Percentiles rank a stretch among this genome's conserved stretches.
These are phyloP conservation scores for Diatrype stigma DNA, from an alignment of 2,329 filamentous ascomycete genomes.

Conservation along the genomic window DNA sequence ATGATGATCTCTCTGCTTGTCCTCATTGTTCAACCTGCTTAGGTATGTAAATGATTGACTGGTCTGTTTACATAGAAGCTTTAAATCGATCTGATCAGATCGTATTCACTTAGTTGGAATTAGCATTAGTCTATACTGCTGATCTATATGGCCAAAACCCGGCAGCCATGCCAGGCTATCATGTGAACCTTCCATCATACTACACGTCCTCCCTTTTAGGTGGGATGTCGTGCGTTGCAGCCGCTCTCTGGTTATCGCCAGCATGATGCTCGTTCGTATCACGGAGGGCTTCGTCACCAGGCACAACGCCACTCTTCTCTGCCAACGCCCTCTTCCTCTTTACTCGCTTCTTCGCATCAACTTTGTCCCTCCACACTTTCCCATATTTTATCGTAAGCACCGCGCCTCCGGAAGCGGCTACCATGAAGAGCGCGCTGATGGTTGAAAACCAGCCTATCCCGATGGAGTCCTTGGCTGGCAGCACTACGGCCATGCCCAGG, in stretches of 20 bases:
- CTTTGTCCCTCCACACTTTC: conserved; percentile 33
- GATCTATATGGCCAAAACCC: no score
- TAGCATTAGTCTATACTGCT: no score
- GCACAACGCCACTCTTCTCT: conserved; percentile 37
- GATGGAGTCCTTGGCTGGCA: conserved; percentile 69
- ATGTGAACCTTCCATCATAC: background rate
- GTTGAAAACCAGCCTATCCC: conserved; percentile 81
- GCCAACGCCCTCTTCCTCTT: conserved; percentile 35
- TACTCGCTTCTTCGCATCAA: conserved; percentile 25
- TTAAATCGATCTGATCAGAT: no score
- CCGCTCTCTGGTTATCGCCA: background rate
- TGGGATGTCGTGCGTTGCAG: background rate
- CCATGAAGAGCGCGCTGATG: conserved; percentile 56
- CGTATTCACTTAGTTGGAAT: no score
- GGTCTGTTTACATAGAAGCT: no score
- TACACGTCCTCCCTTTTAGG: background rate
- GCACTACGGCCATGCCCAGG: conserved; percentile 63
- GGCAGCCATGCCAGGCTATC: no score
- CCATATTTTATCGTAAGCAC: conserved; percentile 44
- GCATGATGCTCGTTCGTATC: conserved; percentile 7
- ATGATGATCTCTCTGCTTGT: no score
- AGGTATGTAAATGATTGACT: no score
- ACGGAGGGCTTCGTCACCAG: no score
- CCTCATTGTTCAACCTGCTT: no score
- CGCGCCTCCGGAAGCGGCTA: conserved; percentile 39